Base-by-base conservation (phyloP, 306 rosid species). In the Urtica urens region DNA sequence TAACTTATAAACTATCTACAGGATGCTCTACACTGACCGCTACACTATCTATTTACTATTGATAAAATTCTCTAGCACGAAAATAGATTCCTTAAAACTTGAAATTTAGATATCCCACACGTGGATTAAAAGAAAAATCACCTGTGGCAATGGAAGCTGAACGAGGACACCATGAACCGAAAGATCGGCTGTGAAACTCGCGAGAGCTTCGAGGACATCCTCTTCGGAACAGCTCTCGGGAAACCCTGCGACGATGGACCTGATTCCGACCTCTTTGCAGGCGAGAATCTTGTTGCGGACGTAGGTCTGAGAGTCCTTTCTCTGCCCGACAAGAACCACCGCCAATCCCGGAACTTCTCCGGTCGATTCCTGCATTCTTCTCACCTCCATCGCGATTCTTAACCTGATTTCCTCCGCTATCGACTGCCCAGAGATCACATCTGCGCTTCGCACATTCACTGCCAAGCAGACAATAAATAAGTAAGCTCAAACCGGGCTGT, bases 71-170 rank as follows among this genome's bases (percentile, higher is more conserved):
- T n/a, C n/a, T n/a, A n/a, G n/a, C n/a, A n/a, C n/a, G n/a, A n/a
- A n/a, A n/a, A n/a, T n/a, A n/a, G n/a, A n/a, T n/a, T n/a, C n/a
- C n/a, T n/a, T n/a, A n/a, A n/a, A n/a, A n/a, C n/a, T n/a, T n/a
- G n/a, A n/a, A n/a, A n/a, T n/a, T n/a, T n/a, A n/a, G n/a, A n/a
- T n/a, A n/a, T n/a, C n/a, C 10, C 33, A 4, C 23, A 1, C 24
- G 41, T 6, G 44, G 49, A 17, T 41, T 18, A 2, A 13, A 13
- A n/a, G n/a, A n/a, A n/a, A 42, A 74, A 65, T 81, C 81, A 88
- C 95, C 69, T 78, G 80, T 28, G 95, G 95, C 30, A 83, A 82
- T 65, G 97, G 97, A 72, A 88, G 97, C 72, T 88, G 97, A 72
- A 88, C 93, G 46, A 88, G 93, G 61, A 88, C 70, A 49, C 97